Conservation (phyloP, 176 grass and related monocot species). For the Tillandsia fasciculata region DNA sequence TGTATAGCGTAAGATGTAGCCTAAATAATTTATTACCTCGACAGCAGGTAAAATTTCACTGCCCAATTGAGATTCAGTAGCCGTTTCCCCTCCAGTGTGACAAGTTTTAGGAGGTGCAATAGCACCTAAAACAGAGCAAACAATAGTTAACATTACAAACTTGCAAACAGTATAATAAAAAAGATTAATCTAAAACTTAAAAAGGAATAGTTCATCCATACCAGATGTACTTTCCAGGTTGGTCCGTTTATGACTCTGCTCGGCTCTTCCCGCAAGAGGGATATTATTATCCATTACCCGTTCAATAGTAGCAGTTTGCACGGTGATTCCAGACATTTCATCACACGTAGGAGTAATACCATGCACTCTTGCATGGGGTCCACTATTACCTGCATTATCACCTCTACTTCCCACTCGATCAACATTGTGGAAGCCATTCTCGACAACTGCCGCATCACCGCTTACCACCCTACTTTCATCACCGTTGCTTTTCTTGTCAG, state of each 20-base stretch:
- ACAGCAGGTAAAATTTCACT: conserved; percentile 38
- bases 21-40: conserved; percentile 40
- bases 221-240: conserved; percentile 36
- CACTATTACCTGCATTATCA: conserved; percentile 30
- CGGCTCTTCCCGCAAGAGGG: conserved; percentile 27
- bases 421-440: conserved; percentile 54
- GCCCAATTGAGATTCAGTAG: conserved; percentile 28
- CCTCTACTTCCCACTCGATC: conserved; percentile 26
- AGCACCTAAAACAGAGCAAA: conserved; percentile 28
- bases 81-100: conserved; percentile 30
- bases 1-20: background rate
- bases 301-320: conserved; percentile 31
- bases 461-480: conserved; percentile 44
- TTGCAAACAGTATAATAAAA: conserved; percentile 4
- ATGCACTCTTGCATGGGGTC: conserved; percentile 50
- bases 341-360: conserved; percentile 22
- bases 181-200: background rate
- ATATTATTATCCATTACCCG: conserved; percentile 27
- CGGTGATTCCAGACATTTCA: conserved; percentile 31
- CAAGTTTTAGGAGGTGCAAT: conserved; percentile 32
- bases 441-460: conserved; percentile 30
- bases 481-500: conserved; percentile 35
- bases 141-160: conserved; percentile 16
- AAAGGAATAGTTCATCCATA: conserved; percentile 10
- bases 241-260: conserved; percentile 25